Evolutionary conservation across 2,329 filamentous ascomycete species (phyloP).

Genomic region (Epichloe uncinata): DNA sequence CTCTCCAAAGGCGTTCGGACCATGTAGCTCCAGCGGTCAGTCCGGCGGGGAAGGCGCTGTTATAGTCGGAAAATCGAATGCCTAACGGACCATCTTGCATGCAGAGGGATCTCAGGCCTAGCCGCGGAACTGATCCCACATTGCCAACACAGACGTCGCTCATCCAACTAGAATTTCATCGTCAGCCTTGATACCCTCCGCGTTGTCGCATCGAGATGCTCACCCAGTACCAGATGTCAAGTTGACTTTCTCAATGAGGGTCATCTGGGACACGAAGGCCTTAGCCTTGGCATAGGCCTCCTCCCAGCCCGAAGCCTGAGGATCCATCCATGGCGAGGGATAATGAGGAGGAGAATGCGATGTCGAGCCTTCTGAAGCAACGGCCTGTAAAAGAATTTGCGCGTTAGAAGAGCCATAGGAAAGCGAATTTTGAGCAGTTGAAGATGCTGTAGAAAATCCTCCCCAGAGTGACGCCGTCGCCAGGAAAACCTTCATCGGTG

Average conservation of each 20-base stretch:
- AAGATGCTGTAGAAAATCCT: neutral
- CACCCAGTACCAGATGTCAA: constrained; percentile 82
- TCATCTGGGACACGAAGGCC: constrained; percentile 70
- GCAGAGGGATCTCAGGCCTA: constrained; percentile 63
- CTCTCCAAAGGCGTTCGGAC: constrained; percentile 54
- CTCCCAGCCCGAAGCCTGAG: constrained; percentile 57
- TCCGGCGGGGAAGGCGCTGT: constrained; percentile 68
- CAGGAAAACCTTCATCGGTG: neutral
- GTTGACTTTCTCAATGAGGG: constrained; percentile 83
- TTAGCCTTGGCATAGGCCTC: constrained; percentile 64
- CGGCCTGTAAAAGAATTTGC: constrained; percentile 10
- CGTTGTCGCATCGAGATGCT: constrained; percentile 17
- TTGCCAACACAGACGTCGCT: constrained; percentile 68
- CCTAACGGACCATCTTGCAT: constrained; percentile 78
- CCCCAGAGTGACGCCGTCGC: neutral
- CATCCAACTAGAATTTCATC: constrained; percentile 19
- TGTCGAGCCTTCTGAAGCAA: constrained; percentile 11
- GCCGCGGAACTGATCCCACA: constrained; percentile 52
- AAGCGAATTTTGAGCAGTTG: neutral
- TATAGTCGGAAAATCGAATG: constrained; percentile 63
- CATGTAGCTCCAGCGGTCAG: constrained; percentile 74
- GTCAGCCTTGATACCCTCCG: neutral
- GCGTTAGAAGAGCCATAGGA: constrained; percentile 10
- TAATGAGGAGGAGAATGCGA: constrained; percentile 50
- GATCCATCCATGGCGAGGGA: constrained; percentile 72